Percentiles rank a stretch among this genome's conserved stretches.
Conservation (phyloP, 768 basidiomycete genomes). For the Russula foetens region DNA sequence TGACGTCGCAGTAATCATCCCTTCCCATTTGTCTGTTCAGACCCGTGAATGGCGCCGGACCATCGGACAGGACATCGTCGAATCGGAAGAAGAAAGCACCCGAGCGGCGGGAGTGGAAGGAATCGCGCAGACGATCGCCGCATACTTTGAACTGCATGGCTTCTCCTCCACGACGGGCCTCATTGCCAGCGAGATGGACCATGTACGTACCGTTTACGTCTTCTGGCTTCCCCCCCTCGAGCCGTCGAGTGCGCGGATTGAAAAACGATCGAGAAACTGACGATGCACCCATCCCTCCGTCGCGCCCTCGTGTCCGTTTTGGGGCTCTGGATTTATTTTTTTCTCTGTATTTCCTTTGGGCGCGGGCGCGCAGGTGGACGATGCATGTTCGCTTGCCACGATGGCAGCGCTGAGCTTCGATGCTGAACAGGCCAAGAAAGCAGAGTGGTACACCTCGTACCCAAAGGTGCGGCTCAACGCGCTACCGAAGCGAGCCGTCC, state of each 20-base stretch:
- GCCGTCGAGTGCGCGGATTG: neutral
- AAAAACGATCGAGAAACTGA: no score
- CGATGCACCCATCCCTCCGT: no score
- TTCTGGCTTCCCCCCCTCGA: neutral
- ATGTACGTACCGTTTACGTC: slow-evolving; percentile 9
- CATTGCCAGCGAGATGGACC: slow-evolving; percentile 1
- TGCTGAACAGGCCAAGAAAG: slow-evolving; percentile 4
- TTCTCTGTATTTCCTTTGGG: neutral
- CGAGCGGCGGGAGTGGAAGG: neutral
- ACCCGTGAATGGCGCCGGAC: slow-evolving; percentile 9
- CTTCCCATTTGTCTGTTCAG: neutral
- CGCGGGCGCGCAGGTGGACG: slow-evolving; percentile 9
- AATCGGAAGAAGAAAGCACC: neutral
- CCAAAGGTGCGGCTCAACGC: neutral
- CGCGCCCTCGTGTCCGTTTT: neutral
- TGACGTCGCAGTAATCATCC: no score
- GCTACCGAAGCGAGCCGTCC: neutral
- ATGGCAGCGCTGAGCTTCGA: slow-evolving; percentile 14
- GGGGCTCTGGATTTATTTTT: neutral
- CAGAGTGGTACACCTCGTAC: slow-evolving; percentile 4
- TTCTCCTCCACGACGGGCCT: slow-evolving; percentile 1
- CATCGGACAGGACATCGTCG: neutral
- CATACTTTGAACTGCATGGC: slow-evolving; percentile 14
- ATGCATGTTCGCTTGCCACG: slow-evolving; percentile 12
- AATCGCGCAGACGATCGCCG: slow-evolving; percentile 16